phyloP scores from a whole-genome alignment of 169 alveolate genomes.

The Cryptosporidium sp. region DNA sequence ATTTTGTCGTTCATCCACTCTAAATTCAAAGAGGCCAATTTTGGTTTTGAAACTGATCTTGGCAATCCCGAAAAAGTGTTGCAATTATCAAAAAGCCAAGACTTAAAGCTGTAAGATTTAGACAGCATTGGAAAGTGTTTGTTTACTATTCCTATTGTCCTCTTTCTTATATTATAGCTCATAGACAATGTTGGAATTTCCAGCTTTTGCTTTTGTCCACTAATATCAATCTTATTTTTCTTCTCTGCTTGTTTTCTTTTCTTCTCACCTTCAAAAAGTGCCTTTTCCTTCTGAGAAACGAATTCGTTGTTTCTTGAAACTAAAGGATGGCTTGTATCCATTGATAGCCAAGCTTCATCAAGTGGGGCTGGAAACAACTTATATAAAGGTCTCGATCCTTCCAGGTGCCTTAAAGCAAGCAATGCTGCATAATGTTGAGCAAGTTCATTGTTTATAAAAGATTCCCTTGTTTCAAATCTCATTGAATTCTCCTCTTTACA shows the following conservation, averaged over 20 bases:
- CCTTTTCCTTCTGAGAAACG: constrained; percentile 51
- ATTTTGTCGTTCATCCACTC: background rate
- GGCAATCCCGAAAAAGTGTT: constrained; percentile 33
- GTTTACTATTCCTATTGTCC: constrained; percentile 18
- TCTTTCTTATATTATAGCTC: constrained; percentile 51
- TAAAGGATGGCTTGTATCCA: constrained; percentile 46
- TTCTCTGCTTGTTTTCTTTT: background rate
- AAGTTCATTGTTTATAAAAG: constrained; percentile 30
- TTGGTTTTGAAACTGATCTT: constrained; percentile 22
- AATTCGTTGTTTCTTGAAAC: constrained; percentile 45
- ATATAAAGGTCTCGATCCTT: constrained; percentile 47
- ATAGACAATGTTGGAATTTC: constrained; percentile 61
- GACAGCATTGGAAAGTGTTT: constrained; percentile 51
- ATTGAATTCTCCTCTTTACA: constrained; percentile 36
- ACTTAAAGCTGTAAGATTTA: constrained; percentile 23
- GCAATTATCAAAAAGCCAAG: constrained; percentile 58
- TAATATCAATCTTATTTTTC: constrained; percentile 26
- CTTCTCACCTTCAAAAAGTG: background rate
- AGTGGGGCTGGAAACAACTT: constrained; percentile 57
- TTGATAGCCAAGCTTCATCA: constrained; percentile 61
- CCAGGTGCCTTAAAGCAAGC: constrained; percentile 28
- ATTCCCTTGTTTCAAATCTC: constrained; percentile 51
- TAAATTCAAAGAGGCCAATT: constrained; percentile 30
- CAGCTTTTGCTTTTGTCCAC: constrained; percentile 38
- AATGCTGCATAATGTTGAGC: constrained; percentile 70